Conservation (phyloP, 1,284 basidiomycete genomes). For the Heimioporus punctisporus region DNA sequence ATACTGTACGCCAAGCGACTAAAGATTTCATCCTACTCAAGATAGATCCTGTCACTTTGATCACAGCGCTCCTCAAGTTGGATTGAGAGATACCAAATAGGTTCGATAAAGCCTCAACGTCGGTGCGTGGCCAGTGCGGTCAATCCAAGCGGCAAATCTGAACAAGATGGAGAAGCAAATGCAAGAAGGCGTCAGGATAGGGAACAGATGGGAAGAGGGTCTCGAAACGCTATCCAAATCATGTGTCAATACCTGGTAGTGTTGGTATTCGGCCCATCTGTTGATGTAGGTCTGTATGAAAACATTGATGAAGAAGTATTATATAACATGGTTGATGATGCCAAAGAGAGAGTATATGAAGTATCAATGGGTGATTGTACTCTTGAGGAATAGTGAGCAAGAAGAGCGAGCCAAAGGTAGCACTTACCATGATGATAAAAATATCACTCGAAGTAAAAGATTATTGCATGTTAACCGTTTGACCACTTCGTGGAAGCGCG, state of each 20-base stretch:
- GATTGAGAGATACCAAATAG: constrained; percentile 39
- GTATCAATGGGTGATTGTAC: constrained; percentile 52
- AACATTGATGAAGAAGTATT: constrained; percentile 50
- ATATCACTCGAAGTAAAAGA: constrained; percentile 51
- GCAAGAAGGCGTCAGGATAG: constrained; percentile 66
- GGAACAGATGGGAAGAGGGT: constrained; percentile 53
- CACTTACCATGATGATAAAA: constrained; percentile 62
- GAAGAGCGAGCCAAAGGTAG: neutral
- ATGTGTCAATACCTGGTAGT: constrained; percentile 37
- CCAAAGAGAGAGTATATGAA: constrained; percentile 60
- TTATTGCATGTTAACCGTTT: constrained; percentile 48
- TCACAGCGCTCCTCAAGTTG: constrained; percentile 55
- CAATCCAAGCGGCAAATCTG: constrained; percentile 24
- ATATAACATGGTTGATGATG: constrained; percentile 52
- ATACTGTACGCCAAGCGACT: constrained; percentile 57
- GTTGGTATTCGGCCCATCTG: constrained; percentile 34
- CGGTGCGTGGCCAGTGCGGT: constrained; percentile 23
- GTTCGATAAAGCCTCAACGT: constrained; percentile 20
- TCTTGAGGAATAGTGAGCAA: constrained; percentile 40
- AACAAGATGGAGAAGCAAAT: constrained; percentile 50
- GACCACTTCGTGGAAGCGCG: constrained; percentile 55
- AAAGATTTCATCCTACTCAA: constrained; percentile 65
- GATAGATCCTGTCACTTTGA: constrained; percentile 61
- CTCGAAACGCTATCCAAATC: constrained; percentile 17
- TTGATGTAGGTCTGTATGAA: constrained; percentile 30